Evolutionary conservation across 1,284 basidiomycete species (phyloP), one percentile per base, ranked within the genome.

Genomic region (Apiotrichum montevideense): DNA sequence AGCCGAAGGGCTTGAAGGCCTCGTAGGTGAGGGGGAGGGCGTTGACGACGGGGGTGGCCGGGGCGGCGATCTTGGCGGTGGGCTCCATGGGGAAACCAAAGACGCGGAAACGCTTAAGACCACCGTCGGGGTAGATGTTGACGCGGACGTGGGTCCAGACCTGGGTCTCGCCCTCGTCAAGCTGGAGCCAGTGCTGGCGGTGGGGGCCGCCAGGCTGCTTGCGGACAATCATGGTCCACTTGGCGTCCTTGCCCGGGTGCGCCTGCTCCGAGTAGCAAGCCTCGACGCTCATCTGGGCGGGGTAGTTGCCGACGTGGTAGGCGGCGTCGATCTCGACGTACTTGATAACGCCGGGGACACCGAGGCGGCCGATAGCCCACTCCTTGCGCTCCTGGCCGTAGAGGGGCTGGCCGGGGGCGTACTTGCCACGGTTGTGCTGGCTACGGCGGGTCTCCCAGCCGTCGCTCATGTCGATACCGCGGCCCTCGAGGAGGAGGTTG

Each of bases 391-490:
- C 94, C 57, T 85, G 88, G 69, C 69, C 70, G 4, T 58, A 58
- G 13, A 71, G 58, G 11, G 59, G 21, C 1, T 54, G 58, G 2
- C 64, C 66, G 7, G 55, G 41, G 2, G 62, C 67, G 55, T 74
- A 74, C 63, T 73, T 96, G 87, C 50, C 85, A 86, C 54, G 83
- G 80, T 57, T 62, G 45, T 80, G 79, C 51, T 95, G 82, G 66
- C 87, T 93, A 55, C 96, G 84, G 72, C 89, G 90, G 1, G 95
- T 98, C 77, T 98, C 95, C 96, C 95, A 98, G 6, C 96, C 95
- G 71, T 98, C 94, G 14, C 92, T 87, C 93, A 98, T 98, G 69
- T 96, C 88, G 69, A 86, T 52, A 0, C 88, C 88, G 73, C 95
- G 79, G 37, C 95, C 95, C 1, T 93, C 93, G 41, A 97, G 79